These are phyloP conservation scores for Pueraria montana DNA, from an alignment of 306 rosid genomes.

Conservation along the genomic window DNA sequence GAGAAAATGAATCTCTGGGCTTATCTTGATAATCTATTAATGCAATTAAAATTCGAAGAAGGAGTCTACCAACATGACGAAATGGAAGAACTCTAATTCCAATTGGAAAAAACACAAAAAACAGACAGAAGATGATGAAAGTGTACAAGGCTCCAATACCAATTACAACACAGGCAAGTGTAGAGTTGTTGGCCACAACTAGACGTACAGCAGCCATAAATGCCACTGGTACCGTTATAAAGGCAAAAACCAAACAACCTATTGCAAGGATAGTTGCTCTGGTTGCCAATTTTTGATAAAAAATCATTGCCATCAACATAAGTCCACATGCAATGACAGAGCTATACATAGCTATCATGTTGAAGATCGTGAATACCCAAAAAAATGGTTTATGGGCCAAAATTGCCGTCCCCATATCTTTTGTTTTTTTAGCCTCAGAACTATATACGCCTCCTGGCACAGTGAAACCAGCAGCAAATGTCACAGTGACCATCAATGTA, in stretches of 20 bases:
- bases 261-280: neutral
- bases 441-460: no score
- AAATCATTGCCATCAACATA: no score
- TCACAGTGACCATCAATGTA: no score
- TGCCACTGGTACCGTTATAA: neutral
- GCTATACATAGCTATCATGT: conserved; percentile 25
- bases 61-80: no score
- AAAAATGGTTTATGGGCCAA: neutral
- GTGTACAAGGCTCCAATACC: neutral
- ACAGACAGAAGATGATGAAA: neutral
- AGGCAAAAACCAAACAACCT: neutral
- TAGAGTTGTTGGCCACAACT: conserved; percentile 5
- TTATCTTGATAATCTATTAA: no score
- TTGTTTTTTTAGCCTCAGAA: no score
- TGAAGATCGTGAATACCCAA: neutral
- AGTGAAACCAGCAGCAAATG: no score
- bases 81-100: neutral
- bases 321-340: conserved; percentile 17
- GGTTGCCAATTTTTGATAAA: neutral
- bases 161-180: neutral
- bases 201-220: conserved; percentile 22
- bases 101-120: neutral
- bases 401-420: neutral
- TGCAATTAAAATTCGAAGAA: no score
- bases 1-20: neutral